Evolutionary conservation across 2,329 filamentous ascomycete species (phyloP).

Genomic region (Cladophialophora immunda): DNA sequence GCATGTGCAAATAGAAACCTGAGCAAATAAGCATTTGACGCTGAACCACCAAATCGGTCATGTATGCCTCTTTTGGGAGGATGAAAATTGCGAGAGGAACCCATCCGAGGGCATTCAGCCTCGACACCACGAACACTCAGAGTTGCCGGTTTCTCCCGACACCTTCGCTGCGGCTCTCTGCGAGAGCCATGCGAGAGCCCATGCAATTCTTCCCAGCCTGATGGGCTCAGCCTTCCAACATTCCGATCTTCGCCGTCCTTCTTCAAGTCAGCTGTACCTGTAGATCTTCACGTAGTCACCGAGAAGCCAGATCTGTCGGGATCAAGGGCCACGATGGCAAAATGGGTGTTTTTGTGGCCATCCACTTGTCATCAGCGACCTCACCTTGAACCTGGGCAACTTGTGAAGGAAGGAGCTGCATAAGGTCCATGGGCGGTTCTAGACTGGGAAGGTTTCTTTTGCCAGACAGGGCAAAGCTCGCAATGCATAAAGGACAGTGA

Average conservation of each 20-base stretch:
- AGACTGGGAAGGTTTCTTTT: neutral
- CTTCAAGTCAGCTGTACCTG: slow-evolving; percentile 20
- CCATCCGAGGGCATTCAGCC: slow-evolving; percentile 9
- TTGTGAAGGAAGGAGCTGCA: neutral
- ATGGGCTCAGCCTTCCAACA: slow-evolving; percentile 18
- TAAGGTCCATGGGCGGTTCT: neutral
- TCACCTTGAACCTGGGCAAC: neutral
- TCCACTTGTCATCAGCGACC: neutral
- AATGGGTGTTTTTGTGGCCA: neutral
- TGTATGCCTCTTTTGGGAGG: slow-evolving; percentile 5
- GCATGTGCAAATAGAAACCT: slow-evolving; percentile 5
- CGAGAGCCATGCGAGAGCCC: too few species aligned
- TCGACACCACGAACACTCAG: neutral
- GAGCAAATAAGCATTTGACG: slow-evolving; percentile 4
- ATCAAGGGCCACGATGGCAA: neutral
- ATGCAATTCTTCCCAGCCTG: slow-evolving; percentile 1
- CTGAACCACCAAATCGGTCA: slow-evolving; percentile 12
- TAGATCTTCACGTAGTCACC: slow-evolving; percentile 7
- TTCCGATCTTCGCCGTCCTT: slow-evolving; percentile 20
- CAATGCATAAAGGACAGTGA: slow-evolving; percentile 1
- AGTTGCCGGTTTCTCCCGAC: slow-evolving; percentile 25
- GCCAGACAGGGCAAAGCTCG: neutral
- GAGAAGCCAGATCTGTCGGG: slow-evolving; percentile 3
- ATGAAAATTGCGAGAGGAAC: slow-evolving; percentile 4
- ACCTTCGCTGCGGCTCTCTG: too few species aligned